Percentiles rank a stretch among this genome's conserved stretches.
Conservation (phyloP, 1,139 yeast species). For the Yamadazyma sp. region DNA sequence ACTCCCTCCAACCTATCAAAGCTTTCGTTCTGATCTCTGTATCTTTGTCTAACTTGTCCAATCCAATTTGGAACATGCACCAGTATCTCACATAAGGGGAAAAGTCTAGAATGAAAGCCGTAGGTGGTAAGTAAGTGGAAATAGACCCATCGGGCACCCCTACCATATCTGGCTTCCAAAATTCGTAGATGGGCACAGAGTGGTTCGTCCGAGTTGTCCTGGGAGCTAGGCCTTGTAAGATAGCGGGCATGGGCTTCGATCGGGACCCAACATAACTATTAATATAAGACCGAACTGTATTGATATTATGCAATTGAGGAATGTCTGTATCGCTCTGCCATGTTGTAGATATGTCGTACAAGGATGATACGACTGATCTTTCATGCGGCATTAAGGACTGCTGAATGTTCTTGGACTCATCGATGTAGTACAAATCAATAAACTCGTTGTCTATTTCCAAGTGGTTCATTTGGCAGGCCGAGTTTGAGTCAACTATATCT, state of each 20-base stretch:
- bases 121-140: conserved; percentile 18
- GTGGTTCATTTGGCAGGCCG: conserved; percentile 40
- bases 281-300: conserved; percentile 16
- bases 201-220: conserved; percentile 19
- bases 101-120: conserved; percentile 27
- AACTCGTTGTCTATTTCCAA: conserved; percentile 38
- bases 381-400: conserved; percentile 36
- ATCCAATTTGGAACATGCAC: conserved; percentile 31
- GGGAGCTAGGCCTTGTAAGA: conserved; percentile 16
- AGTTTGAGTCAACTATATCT: conserved; percentile 34
- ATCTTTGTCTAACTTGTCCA: conserved; percentile 27
- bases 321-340: neutral
- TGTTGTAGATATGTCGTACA: neutral
- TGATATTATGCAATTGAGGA: conserved; percentile 12
- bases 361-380: conserved; percentile 17
- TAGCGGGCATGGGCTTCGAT: conserved; percentile 23
- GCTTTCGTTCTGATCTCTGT: conserved; percentile 27
- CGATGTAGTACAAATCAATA: conserved; percentile 30
- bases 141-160: conserved; percentile 30
- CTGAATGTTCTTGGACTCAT: conserved; percentile 21
- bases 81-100: conserved; percentile 37
- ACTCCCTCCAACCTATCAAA: conserved; percentile 38
- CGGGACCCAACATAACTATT: conserved; percentile 27
- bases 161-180: conserved; percentile 19
- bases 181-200: conserved; percentile 7